Evolutionary conservation across 2,329 filamentous ascomycete species (phyloP).

Genomic region (Calonectria honghensis): DNA sequence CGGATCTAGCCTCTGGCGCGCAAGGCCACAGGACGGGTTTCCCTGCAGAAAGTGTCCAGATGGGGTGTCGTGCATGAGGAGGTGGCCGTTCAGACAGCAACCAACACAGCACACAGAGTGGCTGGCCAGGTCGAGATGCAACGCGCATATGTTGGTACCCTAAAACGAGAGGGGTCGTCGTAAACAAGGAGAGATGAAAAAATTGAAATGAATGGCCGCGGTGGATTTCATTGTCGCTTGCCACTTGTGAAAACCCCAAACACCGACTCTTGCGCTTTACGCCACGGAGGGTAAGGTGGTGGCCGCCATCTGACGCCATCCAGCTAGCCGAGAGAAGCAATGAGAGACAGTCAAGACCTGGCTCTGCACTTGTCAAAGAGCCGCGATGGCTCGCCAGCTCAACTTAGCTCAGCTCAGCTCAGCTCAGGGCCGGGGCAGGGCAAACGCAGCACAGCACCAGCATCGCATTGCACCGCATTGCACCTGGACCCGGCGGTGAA

Average conservation of each 20-base stretch:
- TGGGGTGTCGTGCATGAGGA: constrained; percentile 31
- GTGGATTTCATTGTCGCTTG: constrained; percentile 36
- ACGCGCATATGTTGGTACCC: background rate
- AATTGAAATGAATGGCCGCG: constrained; percentile 7
- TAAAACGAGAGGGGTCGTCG: background rate
- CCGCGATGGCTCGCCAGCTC: background rate
- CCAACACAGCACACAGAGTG: constrained; percentile 14
- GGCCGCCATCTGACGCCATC: constrained; percentile 36
- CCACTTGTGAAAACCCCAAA: constrained; percentile 34
- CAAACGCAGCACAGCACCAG: background rate
- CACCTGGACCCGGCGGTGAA: constrained; percentile 11
- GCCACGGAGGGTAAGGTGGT: constrained; percentile 38
- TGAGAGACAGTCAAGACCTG: background rate
- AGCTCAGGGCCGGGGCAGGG: background rate
- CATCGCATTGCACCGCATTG: background rate
- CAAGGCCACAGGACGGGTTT: constrained; percentile 6
- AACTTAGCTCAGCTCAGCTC: constrained; percentile 3
- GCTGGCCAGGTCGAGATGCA: constrained; percentile 14
- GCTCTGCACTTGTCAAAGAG: background rate
- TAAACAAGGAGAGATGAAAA: background rate
- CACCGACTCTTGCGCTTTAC: constrained; percentile 40
- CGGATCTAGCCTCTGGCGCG: background rate
- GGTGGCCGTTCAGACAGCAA: constrained; percentile 18
- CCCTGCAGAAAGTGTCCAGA: constrained; percentile 22
- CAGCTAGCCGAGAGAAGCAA: constrained; percentile 38